Conservation (phyloP, 768 basidiomycete species). For the Chalciporus pseudorubinellus region DNA sequence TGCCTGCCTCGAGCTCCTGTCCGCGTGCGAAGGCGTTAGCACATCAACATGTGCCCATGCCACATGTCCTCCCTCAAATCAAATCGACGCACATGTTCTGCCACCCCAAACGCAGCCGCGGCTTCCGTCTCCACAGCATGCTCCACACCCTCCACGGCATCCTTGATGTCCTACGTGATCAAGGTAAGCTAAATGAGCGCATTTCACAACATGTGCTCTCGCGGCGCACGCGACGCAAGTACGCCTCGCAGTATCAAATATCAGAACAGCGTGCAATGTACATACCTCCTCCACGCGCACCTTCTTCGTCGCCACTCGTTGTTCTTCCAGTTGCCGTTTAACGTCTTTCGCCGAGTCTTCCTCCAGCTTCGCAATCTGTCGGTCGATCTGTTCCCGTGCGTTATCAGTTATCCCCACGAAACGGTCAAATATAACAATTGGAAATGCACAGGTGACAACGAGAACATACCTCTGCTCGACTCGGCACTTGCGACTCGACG, state of each 20-base stretch:
- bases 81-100: conserved; percentile 7
- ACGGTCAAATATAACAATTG: neutral
- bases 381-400: conserved; percentile 15
- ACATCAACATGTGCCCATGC: neutral
- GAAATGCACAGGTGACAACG: neutral
- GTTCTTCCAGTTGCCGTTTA: conserved; percentile 18
- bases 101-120: conserved; percentile 4
- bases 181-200: neutral
- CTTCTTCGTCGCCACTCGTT: conserved; percentile 9
- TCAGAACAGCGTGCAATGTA: neutral
- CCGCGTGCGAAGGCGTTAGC: neutral
- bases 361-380: conserved; percentile 20
- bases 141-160: neutral
- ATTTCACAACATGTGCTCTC: no score
- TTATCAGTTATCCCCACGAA: neutral
- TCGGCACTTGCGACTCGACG: neutral
- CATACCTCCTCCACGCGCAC: conserved; percentile 11
- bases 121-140: neutral
- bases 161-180: conserved; percentile 1
- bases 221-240: no score
- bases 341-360: conserved; percentile 24
- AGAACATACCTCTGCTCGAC: conserved; percentile 15
- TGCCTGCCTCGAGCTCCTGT: conserved; percentile 5
- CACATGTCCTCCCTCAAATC: neutral
- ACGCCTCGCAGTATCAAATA: no score